Evolutionary conservation across 169 alveolate species (phyloP), one percentile per base, ranked within the genome.

Genomic region (Cryptosporidium felis): DNA sequence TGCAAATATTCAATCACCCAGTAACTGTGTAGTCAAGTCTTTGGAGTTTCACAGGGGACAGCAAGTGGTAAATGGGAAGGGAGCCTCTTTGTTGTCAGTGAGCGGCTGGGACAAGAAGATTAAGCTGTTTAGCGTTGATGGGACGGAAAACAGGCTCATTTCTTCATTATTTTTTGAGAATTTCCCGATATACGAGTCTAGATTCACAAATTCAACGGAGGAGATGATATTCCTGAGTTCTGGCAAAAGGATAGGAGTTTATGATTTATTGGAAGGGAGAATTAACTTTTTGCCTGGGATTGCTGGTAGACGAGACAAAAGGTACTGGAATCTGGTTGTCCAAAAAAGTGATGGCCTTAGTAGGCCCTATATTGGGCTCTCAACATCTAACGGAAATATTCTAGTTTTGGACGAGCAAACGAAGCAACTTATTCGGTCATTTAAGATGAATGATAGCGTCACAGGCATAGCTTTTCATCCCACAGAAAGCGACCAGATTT

Each of bases 41-140:
- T 38, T 74, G 21, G 85, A 74, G 46, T 74, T 74, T 53, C 85
- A 74, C 56, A 49, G 56, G 56, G 85, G 85, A 3, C 74, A 56
- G 21, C 46, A 51, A 21, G 28, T 53, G 16, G 67, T 41, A 12
- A 49, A 45, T 58, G 67, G 67, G 10, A 40, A 23, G 9, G 41
- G n/a, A 16, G 32, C 30, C 12, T 53, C 74, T 5, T 34, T 74
- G 59, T 45, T 74, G 34, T 74, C 85, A 51, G 85, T 74, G 14
- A 74, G 85, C 23, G 85, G 85, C 5, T 53, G 85, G 85, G 85
- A 74, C 30, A 74, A 74, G 60, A 74, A 21, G 21, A 36, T 74
- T n/a, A 74, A 74, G 45, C 41, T 74, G 41, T 74, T 74, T 56
- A 49, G 23, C 14, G 67, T 74, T 9, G 85, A 74, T 51, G 85